phyloP scores from a whole-genome alignment of 768 basidiomycete genomes.

The Ramaria sp. region DNA sequence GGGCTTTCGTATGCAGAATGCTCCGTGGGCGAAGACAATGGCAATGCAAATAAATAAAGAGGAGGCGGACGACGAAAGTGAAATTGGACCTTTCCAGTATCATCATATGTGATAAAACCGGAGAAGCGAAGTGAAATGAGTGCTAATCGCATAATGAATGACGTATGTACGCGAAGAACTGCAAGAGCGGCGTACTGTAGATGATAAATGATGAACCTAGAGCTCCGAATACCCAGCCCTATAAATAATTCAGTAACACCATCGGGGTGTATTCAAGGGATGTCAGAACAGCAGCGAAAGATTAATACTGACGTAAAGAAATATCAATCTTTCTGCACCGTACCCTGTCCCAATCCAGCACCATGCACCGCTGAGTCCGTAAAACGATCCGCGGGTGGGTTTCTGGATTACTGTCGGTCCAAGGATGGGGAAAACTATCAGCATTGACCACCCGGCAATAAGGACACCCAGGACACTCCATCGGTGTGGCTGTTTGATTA shows the following conservation, averaged over 20 bases:
- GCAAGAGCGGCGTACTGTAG: background rate
- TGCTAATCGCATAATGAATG: too few relatives aligned
- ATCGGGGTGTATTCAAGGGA: too few relatives aligned
- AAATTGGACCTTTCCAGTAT: background rate
- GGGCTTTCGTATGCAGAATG: background rate
- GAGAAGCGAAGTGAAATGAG: background rate
- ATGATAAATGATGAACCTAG: background rate
- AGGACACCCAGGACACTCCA: background rate
- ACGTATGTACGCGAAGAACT: too few relatives aligned
- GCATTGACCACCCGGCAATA: background rate
- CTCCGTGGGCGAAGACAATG: background rate
- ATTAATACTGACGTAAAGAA: background rate
- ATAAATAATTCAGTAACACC: background rate
- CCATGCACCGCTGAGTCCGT: constrained; percentile 3
- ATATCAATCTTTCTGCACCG: background rate
- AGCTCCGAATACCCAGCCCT: constrained; percentile 5
- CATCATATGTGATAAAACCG: background rate
- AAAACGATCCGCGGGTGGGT: background rate
- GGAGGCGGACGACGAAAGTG: background rate
- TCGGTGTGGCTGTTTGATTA: background rate
- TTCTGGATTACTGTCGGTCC: constrained; percentile 2
- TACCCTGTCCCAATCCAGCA: constrained; percentile 1
- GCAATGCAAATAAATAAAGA: background rate
- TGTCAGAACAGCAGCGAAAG: background rate
- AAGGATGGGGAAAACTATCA: background rate